Evolutionary conservation across 2,329 filamentous ascomycete species (phyloP), one percentile per base, ranked within the genome.

Genomic region (Cercospora sojina): DNA sequence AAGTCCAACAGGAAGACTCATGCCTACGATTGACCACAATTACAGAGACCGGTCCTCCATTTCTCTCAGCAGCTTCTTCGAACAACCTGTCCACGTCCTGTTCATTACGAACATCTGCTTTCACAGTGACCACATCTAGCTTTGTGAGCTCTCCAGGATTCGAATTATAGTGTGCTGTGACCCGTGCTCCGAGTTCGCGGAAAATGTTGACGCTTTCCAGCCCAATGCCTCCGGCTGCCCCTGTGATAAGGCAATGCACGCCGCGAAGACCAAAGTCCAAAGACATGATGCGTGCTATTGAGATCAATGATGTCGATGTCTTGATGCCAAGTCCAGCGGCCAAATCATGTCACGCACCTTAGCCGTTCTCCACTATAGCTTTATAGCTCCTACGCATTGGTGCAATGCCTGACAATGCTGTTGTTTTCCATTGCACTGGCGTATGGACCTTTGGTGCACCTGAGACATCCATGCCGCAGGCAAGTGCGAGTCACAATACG

Each of bases 131-230:
- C 18, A 75, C 61, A 35, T 67, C 67, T n/a, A 75, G 49, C 3
- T 72, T 69, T 27, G 70, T 60, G 6, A 81, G 75, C 61, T 79
- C 79, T 12, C 73, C 71, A 49, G 72, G 62, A 59, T 78, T 74
- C 25, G 78, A 59, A 25, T 69, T 68, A 74, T 80, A 79, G 43
- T 80, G 72, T 3, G 80, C 76, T n/a, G 79, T 79, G n/a, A 80
- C 77, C 27, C 77, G 74, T 59, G 79, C 78, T 64, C 78, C 78
- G 5, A 74, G 69, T 31, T 70, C 59, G 25, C 51, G 66, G 72
- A 77, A 72, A 74, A 51, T 79, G 69, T 23, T 78, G 72, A 59
- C 79, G 76, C 55, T 80, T 75, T 62, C 78, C 70, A 69, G 77
- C 74, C 67, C 78, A 74, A 47, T 64, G 27, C 74, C 72, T 13